Evolutionary conservation across 2,329 filamentous ascomycete species (phyloP).

Genomic region (Stylonectria norvegica): DNA sequence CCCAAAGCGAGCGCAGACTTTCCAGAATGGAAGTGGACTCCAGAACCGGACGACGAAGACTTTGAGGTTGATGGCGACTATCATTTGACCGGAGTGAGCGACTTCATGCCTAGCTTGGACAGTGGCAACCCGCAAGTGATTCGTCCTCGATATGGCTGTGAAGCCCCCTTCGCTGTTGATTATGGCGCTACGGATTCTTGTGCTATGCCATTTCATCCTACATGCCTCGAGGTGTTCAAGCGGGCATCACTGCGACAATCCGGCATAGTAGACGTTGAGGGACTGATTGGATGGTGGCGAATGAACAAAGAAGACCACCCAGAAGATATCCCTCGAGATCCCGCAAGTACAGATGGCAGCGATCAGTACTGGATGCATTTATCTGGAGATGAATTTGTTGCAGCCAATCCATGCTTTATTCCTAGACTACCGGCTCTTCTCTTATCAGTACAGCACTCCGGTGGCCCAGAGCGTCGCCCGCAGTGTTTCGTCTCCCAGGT

Average conservation of each 20-base stretch:
- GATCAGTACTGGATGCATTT: slow-evolving; percentile 15
- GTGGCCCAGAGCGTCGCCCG: not conserved
- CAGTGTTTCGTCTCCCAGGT: not conserved
- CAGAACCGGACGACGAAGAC: slow-evolving; percentile 14
- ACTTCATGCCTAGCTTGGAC: slow-evolving; percentile 13
- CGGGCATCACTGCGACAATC: slow-evolving; percentile 17
- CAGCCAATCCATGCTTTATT: slow-evolving; percentile 20
- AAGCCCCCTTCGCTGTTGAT: not conserved
- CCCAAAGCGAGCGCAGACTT: slow-evolving; percentile 8
- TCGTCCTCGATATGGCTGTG: slow-evolving; percentile 11
- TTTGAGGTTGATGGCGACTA: slow-evolving; percentile 15
- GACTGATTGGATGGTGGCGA: slow-evolving; percentile 15
- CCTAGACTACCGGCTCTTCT: slow-evolving; percentile 9
- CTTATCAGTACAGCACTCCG: not conserved
- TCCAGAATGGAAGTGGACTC: slow-evolving; percentile 19
- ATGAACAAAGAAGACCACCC: not conserved
- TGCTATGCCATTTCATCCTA: slow-evolving; percentile 30
- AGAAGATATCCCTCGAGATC: slow-evolving; percentile 6
- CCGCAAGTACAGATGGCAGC: not conserved
- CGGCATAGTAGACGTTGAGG: slow-evolving; percentile 16
- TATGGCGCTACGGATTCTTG: too few species aligned
- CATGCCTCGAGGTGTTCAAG: slow-evolving; percentile 30
- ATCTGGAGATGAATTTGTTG: slow-evolving; percentile 14
- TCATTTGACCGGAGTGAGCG: slow-evolving; percentile 20
- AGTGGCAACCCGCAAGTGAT: not conserved